These are phyloP conservation scores for Candida vartiovaarae DNA, from an alignment of 805 yeast genomes.

Conservation along the genomic window DNA sequence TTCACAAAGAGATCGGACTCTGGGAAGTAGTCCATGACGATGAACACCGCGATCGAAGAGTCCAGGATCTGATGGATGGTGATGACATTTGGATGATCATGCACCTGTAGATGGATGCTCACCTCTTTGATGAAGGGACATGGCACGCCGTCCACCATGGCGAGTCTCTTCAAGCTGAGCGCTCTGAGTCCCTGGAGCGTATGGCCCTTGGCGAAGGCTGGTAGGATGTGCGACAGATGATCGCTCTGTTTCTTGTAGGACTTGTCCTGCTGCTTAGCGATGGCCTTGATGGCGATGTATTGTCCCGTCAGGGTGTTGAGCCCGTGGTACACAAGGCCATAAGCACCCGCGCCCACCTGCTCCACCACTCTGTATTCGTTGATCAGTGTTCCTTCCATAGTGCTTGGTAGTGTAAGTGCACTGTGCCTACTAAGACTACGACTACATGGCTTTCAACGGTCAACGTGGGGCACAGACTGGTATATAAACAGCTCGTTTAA, in stretches of 20 bases:
- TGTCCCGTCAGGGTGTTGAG: slow-evolving; percentile 43
- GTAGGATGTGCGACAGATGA: slow-evolving; percentile 9
- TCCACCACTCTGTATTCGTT: slow-evolving; percentile 14
- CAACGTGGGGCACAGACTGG: too few relatives aligned
- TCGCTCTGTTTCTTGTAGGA: slow-evolving; percentile 15
- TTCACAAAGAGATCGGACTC: slow-evolving; percentile 84
- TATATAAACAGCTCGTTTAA: too few relatives aligned
- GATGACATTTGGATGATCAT: slow-evolving; percentile 70
- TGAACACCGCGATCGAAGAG: slow-evolving; percentile 48
- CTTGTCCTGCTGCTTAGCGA: slow-evolving; percentile 34
- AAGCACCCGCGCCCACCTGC: slow-evolving; percentile 70
- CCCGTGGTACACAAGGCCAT: slow-evolving; percentile 72
- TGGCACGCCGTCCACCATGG: slow-evolving; percentile 10
- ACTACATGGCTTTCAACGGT: too few relatives aligned
- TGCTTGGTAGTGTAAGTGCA: too few relatives aligned
- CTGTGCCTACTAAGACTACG: too few relatives aligned
- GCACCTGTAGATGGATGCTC: slow-evolving; percentile 65
- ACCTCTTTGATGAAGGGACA: slow-evolving; percentile 53
- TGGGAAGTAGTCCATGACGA: slow-evolving; percentile 79
- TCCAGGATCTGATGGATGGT: slow-evolving; percentile 69
- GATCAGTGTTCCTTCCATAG: slow-evolving; percentile 6
- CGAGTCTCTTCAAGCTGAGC: slow-evolving; percentile 19
- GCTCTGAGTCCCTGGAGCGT: slow-evolving; percentile 7
- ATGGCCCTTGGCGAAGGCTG: slow-evolving; percentile 3
- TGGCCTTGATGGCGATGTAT: slow-evolving; percentile 64